Base-by-base conservation (phyloP, 2,329 filamentous ascomycete species). In the Fusarium sacchari region DNA sequence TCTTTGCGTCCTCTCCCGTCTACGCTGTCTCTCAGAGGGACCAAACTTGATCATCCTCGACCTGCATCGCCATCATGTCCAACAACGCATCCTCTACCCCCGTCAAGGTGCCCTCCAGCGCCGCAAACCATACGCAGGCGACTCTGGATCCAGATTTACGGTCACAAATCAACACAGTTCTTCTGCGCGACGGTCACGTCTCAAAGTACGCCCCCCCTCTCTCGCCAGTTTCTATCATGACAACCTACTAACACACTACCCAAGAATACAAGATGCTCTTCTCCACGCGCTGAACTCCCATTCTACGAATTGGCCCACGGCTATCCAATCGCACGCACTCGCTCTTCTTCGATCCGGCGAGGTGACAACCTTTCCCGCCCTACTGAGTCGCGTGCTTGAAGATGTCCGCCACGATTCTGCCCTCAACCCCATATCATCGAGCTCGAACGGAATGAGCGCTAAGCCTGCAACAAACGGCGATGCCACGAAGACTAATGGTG, bases 131-230 rank as follows among this genome's bases (percentile, higher is more conserved):
- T 80, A 88, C 89, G 22, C 83, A 88, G 56, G 88, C 88, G 11
- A 92, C 88, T 14, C 85, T 89, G 64, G 90, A 92, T 74, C 84
- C 87, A 12, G 90, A 92, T 65, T 81, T 92, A 64, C 85, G 90
- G 28, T 91, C 89, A 5, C 86, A 91, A 75, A 89, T 92, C 76
- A 92, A 92, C 78, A 84, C 85, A 15, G 76, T 88, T 18, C 82
- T 92, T 30, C 83, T 92, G 39, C 84, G 85, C 44, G 89, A 90
- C 50, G 90, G 90, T 7, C 87, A 91, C 70, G 86, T 91, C 30
- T 81, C 84, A 52, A 90, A 88, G 90, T 91, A 83, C 59, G 82
- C 70, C 34, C 34, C 40, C 46, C 44, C 37, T 42, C 26, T 18
- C 62, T 56, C 36, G 22, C 36, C 34, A n/a, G 28, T 26, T 26